Conservation (phyloP, 306 rosid species). For the Castanea crenata region DNA sequence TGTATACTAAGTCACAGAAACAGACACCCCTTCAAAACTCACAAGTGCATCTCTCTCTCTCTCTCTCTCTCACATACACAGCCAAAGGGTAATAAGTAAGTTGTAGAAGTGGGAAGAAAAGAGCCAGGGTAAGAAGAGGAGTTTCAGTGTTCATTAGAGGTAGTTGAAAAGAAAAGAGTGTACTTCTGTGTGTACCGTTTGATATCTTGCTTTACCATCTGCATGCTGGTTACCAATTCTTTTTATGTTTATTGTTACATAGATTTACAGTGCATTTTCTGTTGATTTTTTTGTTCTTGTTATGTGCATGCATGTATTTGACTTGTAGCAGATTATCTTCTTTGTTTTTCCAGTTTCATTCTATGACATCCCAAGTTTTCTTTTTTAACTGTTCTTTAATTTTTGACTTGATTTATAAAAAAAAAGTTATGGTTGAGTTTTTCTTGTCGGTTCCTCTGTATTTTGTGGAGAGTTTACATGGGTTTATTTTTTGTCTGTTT, state of each 20-base stretch:
- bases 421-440: not conserved
- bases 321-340: constrained; percentile 9
- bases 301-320: constrained; percentile 57
- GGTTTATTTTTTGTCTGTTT: constrained; percentile 29
- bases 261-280: constrained; percentile 11
- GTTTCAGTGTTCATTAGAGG: constrained; percentile 35
- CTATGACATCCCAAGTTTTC: constrained; percentile 1
- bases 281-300: constrained; percentile 9
- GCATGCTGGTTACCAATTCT: constrained; percentile 23
- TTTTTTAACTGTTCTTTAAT: not conserved
- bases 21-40: constrained; percentile 36
- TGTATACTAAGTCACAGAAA: constrained; percentile 35
- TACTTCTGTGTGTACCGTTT: constrained; percentile 20
- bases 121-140: constrained; percentile 22
- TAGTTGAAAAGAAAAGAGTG: not conserved
- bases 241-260: constrained; percentile 1
- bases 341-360: constrained; percentile 20
- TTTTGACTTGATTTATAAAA: constrained; percentile 4
- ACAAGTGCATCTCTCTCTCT: constrained; percentile 18
- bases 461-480: constrained; percentile 26
- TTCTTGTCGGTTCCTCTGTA: constrained; percentile 8
- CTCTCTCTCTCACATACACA: constrained; percentile 7
- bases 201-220: not conserved
- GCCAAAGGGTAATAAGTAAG: constrained; percentile 21
- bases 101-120: constrained; percentile 8